Evolutionary conservation across 2,329 filamentous ascomycete genomes (phyloP).

Genomic region (Talaromyces funiculosus): DNA sequence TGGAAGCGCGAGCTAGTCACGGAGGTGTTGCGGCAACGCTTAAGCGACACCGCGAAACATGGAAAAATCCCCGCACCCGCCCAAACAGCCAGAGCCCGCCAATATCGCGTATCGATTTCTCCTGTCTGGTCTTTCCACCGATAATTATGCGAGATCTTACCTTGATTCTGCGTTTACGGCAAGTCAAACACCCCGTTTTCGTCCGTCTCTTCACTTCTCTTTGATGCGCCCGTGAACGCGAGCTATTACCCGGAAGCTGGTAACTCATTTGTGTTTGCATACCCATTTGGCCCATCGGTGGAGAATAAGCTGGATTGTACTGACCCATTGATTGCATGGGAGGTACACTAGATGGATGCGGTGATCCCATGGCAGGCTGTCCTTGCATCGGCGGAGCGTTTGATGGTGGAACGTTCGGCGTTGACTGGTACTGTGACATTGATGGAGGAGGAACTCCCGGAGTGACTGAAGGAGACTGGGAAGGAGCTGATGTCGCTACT

Average conservation of each 20-base stretch:
- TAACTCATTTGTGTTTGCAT: slow-evolving; percentile 48
- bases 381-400: slow-evolving; percentile 15
- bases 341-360: slow-evolving; percentile 43
- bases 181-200: slow-evolving; percentile 65
- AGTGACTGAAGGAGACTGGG: slow-evolving; percentile 25
- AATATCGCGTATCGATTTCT: not conserved
- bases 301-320: slow-evolving; percentile 45
- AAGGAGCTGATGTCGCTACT: slow-evolving; percentile 17
- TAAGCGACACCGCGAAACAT: slow-evolving; percentile 11
- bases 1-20: slow-evolving; percentile 17
- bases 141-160: slow-evolving; percentile 40
- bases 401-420: slow-evolving; percentile 6
- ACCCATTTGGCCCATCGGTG: slow-evolving; percentile 27
- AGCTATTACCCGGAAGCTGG: slow-evolving; percentile 41
- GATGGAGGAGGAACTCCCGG: slow-evolving; percentile 22
- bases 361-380: slow-evolving; percentile 46
- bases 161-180: slow-evolving; percentile 66
- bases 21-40: slow-evolving; percentile 10
- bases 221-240: slow-evolving; percentile 54
- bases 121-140: not conserved
- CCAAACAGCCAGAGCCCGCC: slow-evolving; percentile 1
- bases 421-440: slow-evolving; percentile 28
- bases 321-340: slow-evolving; percentile 51
- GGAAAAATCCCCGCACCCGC: slow-evolving; percentile 3
- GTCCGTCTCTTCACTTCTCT: slow-evolving; percentile 72